phyloP scores from a whole-genome alignment of 768 basidiomycete genomes.

The Austroboletus festivus region DNA sequence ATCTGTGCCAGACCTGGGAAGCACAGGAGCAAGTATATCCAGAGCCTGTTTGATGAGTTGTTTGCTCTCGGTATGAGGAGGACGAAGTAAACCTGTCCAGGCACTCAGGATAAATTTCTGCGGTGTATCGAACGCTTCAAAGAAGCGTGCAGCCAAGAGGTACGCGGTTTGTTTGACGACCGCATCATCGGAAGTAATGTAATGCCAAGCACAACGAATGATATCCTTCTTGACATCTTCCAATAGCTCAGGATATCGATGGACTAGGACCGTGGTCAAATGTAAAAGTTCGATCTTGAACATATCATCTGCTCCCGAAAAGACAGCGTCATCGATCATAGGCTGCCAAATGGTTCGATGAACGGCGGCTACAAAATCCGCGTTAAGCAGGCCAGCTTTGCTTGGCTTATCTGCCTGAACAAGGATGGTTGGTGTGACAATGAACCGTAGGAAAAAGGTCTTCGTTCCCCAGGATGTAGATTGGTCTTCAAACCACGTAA shows the following conservation, averaged over 20 bases:
- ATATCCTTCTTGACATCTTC: conserved; percentile 85
- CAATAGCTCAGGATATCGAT: conserved; percentile 77
- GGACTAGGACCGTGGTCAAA: conserved; percentile 84
- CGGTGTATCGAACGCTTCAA: conserved; percentile 83
- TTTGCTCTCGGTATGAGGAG: conserved; percentile 75
- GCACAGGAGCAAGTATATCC: conserved; percentile 78
- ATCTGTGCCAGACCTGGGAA: conserved; percentile 64
- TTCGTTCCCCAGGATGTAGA: conserved; percentile 72
- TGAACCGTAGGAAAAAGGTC: conserved; percentile 70
- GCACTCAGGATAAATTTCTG: conserved; percentile 87
- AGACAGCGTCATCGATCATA: conserved; percentile 52
- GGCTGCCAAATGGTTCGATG: conserved; percentile 81
- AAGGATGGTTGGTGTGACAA: conserved; percentile 84
- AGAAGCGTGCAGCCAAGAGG: conserved; percentile 88
- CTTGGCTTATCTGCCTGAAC: conserved; percentile 61
- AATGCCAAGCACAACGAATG: conserved; percentile 91
- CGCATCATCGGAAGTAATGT: conserved; percentile 80
- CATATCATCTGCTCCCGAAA: conserved; percentile 69
- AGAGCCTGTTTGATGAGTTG: conserved; percentile 80
- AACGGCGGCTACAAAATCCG: conserved; percentile 65
- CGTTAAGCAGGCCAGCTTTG: conserved; percentile 64
- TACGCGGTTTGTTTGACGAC: conserved; percentile 93
- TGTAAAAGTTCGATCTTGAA: conserved; percentile 90
- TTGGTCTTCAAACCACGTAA: conserved; percentile 75
- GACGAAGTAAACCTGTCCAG: conserved; percentile 85